Evolutionary conservation across 2,329 filamentous ascomycete species (phyloP).

Genomic region (Phaeosphaeria sp.): DNA sequence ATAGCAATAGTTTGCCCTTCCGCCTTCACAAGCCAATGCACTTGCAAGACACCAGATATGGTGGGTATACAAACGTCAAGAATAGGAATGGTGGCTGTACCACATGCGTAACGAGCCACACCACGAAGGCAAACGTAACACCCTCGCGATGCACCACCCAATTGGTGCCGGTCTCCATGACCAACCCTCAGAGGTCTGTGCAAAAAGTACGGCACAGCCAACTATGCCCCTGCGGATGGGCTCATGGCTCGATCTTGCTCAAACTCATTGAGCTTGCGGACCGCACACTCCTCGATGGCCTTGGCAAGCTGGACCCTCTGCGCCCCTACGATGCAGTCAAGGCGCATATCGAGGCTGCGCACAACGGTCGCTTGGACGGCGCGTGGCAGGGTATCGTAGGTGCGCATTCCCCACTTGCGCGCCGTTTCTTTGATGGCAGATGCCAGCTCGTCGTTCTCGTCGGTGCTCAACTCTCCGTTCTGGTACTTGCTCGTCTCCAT

Average conservation of each 20-base stretch:
- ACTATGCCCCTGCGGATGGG: not conserved
- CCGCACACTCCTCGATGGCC: slow-evolving; percentile 8
- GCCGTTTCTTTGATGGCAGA: slow-evolving; percentile 13
- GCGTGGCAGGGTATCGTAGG: slow-evolving; percentile 5
- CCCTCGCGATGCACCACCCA: not conserved
- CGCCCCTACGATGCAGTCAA: slow-evolving; percentile 14
- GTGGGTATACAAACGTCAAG: not conserved
- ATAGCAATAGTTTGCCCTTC: too few species aligned
- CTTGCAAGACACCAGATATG: not conserved
- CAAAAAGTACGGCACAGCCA: not conserved
- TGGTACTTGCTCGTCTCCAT: slow-evolving; percentile 2
- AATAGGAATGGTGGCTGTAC: not conserved
- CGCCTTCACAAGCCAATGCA: not conserved
- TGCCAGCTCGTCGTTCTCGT: slow-evolving; percentile 19
- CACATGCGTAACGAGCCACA: not conserved
- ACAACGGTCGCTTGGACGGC: slow-evolving; percentile 3
- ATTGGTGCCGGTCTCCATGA: not conserved
- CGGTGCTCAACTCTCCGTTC: slow-evolving; percentile 10
- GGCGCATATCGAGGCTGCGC: slow-evolving; percentile 18
- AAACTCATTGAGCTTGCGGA: slow-evolving; percentile 5
- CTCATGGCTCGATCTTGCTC: slow-evolving; percentile 4
- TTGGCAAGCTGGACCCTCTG: slow-evolving; percentile 12
- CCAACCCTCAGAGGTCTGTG: not conserved
- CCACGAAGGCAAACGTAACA: not conserved
- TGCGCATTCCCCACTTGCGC: slow-evolving; percentile 16